Evolutionary conservation across 495 filamentous ascomycete genomes (phyloP), one percentile per base, ranked within the genome.

Genomic region (Glonium stellatum): DNA sequence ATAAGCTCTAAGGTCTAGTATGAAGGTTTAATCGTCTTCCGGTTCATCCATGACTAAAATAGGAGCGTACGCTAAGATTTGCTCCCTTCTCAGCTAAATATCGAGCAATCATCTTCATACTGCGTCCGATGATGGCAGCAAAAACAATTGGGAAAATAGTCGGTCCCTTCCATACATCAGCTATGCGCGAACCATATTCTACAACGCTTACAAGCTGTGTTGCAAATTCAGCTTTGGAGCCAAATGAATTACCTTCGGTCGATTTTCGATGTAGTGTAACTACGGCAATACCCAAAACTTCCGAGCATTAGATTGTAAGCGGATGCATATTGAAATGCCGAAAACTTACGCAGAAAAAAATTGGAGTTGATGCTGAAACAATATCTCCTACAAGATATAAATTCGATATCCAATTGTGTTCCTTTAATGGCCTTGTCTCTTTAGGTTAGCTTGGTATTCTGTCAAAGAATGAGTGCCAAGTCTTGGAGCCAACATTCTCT

Each of bases 61-160:
- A 15, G 5, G 44, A 18, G 15, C 65, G 34, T 55, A 64, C 65
- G 51, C 61, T 63, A 0, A 69, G 22, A 22, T 59, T 64, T 25
- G 61, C 55, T 25, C 64, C 67, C 37, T 27, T 62, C 37, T 69
- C 67, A 4, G 59, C 67, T 13, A 42, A 12, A 18, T 56, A 62
- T 19, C 60, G 42, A 15, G 63, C 67, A 47, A 61, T 64, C 36
- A 58, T 62, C 46, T 63, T 65, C 42, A 66, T 47, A 23, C 52
- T 59, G 8, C 58, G 56, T 19, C 62, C 62, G 5, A 48, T 42
- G 6, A 69, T 64, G 1, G 67, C 19, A 47, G 67, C 65, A 31
- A 70, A 67, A 4, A 65, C 35, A 22, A 70, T 65, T 18, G 67
- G 67, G 50, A 70, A 65, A 1, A 70, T 42, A 1, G 67, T 67